Base-by-base conservation (phyloP, 768 basidiomycete species). In the Lactifluus volemus region DNA sequence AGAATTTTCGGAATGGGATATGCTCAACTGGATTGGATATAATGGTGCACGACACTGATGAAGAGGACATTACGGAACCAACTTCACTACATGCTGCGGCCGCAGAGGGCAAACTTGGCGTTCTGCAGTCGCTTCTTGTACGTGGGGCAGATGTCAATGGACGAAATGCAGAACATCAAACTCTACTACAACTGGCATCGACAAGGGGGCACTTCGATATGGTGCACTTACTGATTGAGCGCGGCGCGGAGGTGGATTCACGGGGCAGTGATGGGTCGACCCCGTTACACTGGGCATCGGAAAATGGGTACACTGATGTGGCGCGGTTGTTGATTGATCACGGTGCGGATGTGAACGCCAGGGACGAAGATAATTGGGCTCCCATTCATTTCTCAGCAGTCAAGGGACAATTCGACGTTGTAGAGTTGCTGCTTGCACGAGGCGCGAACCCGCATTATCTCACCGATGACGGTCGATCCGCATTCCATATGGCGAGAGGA, bases 361-460 rank as follows among this genome's bases (percentile, higher is more conserved):
- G n/a, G 25, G 41, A 49, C 25, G 19, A 42, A 15, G 39, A 60
- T 11, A 17, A 42, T 4, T 49, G 48, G 53, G 55, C 59, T 10
- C 39, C 59, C 7, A n/a, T 60, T 6, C 53, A 55, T 25, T 49
- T 60, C 25, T 29, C 59, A 11, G 52, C 59, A 9, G n/a, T 36
- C 29, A 48, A 60, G 8, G 59, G 53, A 10, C 15, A 49, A 11
- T 12, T 49, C 15, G 59, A 5, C 14, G 15, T 32, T 14, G 59
- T 49, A 5, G 11, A 45, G 25, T 29, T 54, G 15, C 19, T 60
- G 6, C 53, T 60, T 14, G 48, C 54, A n/a, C n/a, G n/a, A n/a
- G n/a, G n/a, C n/a, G n/a, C n/a, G n/a, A n/a, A n/a, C n/a, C n/a
- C n/a, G n/a, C n/a, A n/a, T n/a, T n/a, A n/a, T n/a, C n/a, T n/a